These are phyloP conservation scores for Trichophyton verrucosum DNA, from an alignment of 2,329 filamentous ascomycete species.

Conservation along the genomic window DNA sequence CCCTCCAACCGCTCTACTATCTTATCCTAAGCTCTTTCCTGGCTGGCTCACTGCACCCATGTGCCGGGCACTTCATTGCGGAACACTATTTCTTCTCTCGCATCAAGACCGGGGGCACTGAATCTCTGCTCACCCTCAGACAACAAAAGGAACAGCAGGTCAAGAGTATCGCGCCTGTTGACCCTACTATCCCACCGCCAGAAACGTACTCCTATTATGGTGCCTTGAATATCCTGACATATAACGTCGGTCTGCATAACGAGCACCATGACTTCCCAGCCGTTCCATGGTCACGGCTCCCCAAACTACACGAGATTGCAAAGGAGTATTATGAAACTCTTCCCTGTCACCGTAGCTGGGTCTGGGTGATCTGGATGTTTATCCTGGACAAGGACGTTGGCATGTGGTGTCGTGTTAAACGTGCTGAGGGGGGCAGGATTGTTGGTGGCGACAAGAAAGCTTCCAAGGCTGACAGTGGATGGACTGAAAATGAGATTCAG, in stretches of 20 bases:
- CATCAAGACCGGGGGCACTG: conserved; percentile 26
- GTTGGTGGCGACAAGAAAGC: conserved; percentile 36
- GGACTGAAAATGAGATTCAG: conserved; percentile 59
- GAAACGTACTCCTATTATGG: conserved; percentile 98
- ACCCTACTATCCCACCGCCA: conserved; percentile 50
- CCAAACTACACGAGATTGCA: conserved; percentile 63
- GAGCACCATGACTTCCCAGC: conserved; percentile 99
- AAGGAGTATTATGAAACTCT: conserved; percentile 84
- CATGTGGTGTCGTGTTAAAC: conserved; percentile 84
- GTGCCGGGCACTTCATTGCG: conserved; percentile 95
- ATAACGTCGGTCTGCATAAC: conserved; percentile 96
- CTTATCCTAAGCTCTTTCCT: conserved; percentile 83
- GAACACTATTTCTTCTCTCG: conserved; percentile 71
- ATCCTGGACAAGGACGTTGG: conserved; percentile 82
- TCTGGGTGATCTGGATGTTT: conserved; percentile 89
- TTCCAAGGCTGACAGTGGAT: conserved; percentile 41
- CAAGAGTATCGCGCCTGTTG: conserved; percentile 15
- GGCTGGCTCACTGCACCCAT: conserved; percentile 83
- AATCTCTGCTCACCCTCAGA: conserved; percentile 41
- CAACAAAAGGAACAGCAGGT: conserved; percentile 30
- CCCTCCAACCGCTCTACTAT: conserved; percentile 58
- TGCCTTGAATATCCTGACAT: conserved; percentile 77
- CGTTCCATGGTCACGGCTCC: conserved; percentile 83
- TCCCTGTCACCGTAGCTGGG: conserved; percentile 81
- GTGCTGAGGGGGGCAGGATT: conserved; percentile 60